Base-by-base conservation (phyloP, 2,329 filamentous ascomycete species). In the Pseudogymnoascus sp. region DNA sequence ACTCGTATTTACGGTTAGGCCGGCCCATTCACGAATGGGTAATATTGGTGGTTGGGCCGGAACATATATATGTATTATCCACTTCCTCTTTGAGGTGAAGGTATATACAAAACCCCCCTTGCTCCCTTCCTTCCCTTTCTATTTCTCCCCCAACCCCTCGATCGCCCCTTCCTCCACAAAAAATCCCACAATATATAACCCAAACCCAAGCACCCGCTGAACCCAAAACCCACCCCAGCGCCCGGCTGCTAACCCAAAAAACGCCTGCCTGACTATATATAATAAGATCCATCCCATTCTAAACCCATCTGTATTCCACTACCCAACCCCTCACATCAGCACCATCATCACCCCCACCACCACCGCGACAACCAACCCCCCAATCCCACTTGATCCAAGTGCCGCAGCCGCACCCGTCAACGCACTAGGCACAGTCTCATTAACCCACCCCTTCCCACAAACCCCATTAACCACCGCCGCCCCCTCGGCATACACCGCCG, bases 381-480 rank as follows among this genome's bases (percentile, higher is more conserved):
- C 44, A 5, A 16, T 4, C 14, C 23, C 23, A 6, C 23, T 2
- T 6, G n/a, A n/a, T 21, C 18, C 5, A 25, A 4, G 4, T 10
- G 31, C 2, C 1, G 11, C 44, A 2, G 21, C 60, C 7, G 11
- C 59, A 6, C 38, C 42, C 2, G 47, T 63, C 7, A 69, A 63
- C 3, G 67, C 72, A 0, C 71, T 74, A 0, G 82, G 78, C 2
- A 86, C 71, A n/a, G 79, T 81, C 42, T 77, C 75, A 66, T 86
- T 86, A 65, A 83, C 82, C 67, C 85, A 88, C 12, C 72, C 73
- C 0, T 78, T 74, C 0, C 85, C 85, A 69, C 85, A 88, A 2
- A 80, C 79, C 10, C 84, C 78, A 71, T 96, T 89, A 61, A 97
- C 81, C 69, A 88, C 83, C 66, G 82, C 76, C 0, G 93, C 92